Conservation (phyloP, 1,284 basidiomycete genomes). For the Cryptococcus sp. region DNA sequence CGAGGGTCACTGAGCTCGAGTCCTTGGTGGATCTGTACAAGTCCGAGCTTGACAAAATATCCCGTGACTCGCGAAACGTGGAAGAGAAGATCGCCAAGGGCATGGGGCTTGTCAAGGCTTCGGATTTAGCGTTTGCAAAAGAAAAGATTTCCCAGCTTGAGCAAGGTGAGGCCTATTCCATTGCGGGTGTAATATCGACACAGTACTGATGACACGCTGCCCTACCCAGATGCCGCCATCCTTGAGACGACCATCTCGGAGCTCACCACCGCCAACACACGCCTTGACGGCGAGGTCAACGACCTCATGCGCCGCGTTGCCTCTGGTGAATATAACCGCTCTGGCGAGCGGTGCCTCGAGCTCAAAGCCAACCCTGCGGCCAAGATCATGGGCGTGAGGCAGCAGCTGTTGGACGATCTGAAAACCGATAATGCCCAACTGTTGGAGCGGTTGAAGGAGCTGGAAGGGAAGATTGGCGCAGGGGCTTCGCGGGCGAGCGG, state of each 20-base stretch:
- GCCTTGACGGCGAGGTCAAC: slow-evolving; percentile 52
- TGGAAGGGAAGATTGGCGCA: slow-evolving; percentile 14
- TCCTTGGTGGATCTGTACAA: slow-evolving; percentile 33
- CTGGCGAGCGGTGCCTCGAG: slow-evolving; percentile 51
- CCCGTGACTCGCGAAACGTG: slow-evolving; percentile 34
- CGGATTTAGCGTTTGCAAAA: slow-evolving; percentile 27
- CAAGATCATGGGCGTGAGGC: slow-evolving; percentile 52
- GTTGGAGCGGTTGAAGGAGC: slow-evolving; percentile 39
- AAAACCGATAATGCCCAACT: slow-evolving; percentile 54
- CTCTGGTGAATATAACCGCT: slow-evolving; percentile 55
- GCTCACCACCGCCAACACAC: slow-evolving; percentile 49
- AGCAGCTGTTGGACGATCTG: slow-evolving; percentile 52
- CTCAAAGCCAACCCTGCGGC: slow-evolving; percentile 53
- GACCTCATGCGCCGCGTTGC: slow-evolving; percentile 52
- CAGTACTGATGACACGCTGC: background rate
- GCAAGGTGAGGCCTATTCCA: slow-evolving; percentile 17
- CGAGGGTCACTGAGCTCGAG: slow-evolving; percentile 30
- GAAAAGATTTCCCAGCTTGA: slow-evolving; percentile 22
- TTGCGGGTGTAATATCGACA: too few species aligned
- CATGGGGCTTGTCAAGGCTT: slow-evolving; percentile 36
- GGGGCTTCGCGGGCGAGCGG: background rate
- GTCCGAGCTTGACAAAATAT: slow-evolving; percentile 29
- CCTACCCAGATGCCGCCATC: slow-evolving; percentile 29
- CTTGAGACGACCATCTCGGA: slow-evolving; percentile 36
- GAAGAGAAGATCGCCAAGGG: slow-evolving; percentile 35